Conservation (phyloP, 768 basidiomycete species). For the Macrocybe gigantea region DNA sequence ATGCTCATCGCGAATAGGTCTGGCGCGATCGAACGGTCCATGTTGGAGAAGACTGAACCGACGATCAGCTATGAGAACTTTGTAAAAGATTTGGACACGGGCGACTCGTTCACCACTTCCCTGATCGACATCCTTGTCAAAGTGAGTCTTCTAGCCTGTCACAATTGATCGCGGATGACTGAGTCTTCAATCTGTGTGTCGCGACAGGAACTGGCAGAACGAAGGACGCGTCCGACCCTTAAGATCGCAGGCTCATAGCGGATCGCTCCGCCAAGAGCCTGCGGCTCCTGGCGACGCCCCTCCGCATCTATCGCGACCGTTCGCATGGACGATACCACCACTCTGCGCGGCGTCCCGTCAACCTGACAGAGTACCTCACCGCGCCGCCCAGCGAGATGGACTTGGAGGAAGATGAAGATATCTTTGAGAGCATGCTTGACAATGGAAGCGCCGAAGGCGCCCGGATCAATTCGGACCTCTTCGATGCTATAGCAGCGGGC, state of each 20-base stretch:
- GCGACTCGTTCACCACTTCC: conserved; percentile 76
- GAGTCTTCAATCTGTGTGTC: conserved; percentile 1
- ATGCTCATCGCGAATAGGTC: conserved; percentile 33
- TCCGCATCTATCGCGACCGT: conserved; percentile 47
- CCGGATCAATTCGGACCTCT: conserved; percentile 54
- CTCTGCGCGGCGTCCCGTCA: conserved; percentile 30
- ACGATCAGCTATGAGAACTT: conserved; percentile 70
- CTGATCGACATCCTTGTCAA: conserved; percentile 74
- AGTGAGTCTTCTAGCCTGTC: conserved; percentile 33
- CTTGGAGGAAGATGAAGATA: conserved; percentile 65
- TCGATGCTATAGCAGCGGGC: conserved; percentile 48
- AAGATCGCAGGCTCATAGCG: conserved; percentile 60
- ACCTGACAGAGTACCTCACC: conserved; percentile 48
- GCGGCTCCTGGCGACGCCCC: conserved; percentile 47
- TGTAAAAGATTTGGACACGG: conserved; percentile 70
- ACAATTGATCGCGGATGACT: not conserved
- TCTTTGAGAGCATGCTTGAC: conserved; percentile 41
- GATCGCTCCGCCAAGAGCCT: conserved; percentile 62
- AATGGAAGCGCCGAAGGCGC: conserved; percentile 43
- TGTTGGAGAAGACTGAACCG: conserved; percentile 59
- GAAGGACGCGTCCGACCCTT: conserved; percentile 46
- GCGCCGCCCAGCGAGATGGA: conserved; percentile 51
- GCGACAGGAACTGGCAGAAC: conserved; percentile 69
- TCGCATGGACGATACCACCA: conserved; percentile 23
- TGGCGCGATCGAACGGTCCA: conserved; percentile 65